Evolutionary conservation across 371 early-diverging fungal species (phyloP).

Genomic region (Mucor sp.): DNA sequence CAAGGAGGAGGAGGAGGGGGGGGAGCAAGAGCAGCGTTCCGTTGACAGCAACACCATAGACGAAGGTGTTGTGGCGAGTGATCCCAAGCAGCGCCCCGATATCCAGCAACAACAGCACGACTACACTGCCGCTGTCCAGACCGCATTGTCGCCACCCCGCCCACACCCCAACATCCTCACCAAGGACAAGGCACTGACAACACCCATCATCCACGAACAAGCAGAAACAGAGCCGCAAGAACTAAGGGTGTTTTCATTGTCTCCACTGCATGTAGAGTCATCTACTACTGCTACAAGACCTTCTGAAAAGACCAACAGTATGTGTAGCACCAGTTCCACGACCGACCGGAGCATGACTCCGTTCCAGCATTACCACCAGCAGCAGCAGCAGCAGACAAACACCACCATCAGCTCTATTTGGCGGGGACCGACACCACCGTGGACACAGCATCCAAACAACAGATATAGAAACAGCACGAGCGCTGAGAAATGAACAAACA

Average conservation of each 20-base stretch:
- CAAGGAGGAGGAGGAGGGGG: too few relatives aligned
- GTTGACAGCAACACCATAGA: conserved; percentile 1
- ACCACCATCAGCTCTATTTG: background rate
- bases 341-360: conserved; percentile 8
- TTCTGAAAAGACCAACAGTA: background rate
- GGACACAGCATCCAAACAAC: conserved; percentile 17
- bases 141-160: conserved; percentile 12
- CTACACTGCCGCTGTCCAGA: background rate
- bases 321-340: background rate
- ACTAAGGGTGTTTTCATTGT: conserved; percentile 18
- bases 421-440: conserved; percentile 33
- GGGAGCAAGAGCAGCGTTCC: background rate
- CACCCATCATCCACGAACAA: background rate
- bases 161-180: background rate
- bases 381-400: too few relatives aligned
- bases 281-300: background rate
- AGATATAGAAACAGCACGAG: conserved; percentile 3
- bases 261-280: conserved; percentile 5
- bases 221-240: background rate
- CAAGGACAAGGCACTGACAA: background rate
- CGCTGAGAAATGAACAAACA: conserved; percentile 1
- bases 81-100: background rate
- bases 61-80: background rate
- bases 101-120: background rate
- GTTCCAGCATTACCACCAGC: background rate